Conservation (phyloP, 805 yeast species). For the Saturnispora saitoi region DNA sequence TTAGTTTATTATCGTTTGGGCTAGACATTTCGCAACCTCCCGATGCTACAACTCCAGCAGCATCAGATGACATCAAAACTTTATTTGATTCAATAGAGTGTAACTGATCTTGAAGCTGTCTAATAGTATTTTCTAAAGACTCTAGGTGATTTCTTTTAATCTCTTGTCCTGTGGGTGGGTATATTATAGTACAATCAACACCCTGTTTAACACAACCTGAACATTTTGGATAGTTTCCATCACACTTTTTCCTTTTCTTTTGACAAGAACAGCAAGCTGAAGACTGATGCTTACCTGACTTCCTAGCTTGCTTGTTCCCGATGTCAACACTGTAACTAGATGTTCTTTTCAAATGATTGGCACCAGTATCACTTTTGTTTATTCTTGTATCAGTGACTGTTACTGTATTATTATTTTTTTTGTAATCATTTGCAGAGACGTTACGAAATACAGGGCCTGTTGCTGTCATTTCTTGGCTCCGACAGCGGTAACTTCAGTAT, state of each 20-base stretch:
- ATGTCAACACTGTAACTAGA: neutral
- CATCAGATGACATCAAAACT: neutral
- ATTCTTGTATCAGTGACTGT: neutral
- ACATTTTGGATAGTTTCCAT: constrained; percentile 43
- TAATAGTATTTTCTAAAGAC: constrained; percentile 32
- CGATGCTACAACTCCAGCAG: neutral
- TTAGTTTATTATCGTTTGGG: constrained; percentile 13
- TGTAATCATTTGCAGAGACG: neutral
- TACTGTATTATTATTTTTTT: neutral
- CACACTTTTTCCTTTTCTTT: constrained; percentile 41
- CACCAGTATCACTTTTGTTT: too few relatives aligned
- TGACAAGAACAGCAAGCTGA: constrained; percentile 47
- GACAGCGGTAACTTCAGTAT: neutral
- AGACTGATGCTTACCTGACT: constrained; percentile 26
- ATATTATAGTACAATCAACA: constrained; percentile 38
- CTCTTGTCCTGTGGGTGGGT: constrained; percentile 39
- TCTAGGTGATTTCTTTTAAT: constrained; percentile 40
- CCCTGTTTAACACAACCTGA: constrained; percentile 33
- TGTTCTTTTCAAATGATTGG: neutral
- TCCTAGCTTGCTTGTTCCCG: neutral
- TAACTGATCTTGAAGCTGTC: constrained; percentile 2
- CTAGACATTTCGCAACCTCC: neutral
- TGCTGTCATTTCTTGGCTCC: neutral
- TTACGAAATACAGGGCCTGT: neutral
- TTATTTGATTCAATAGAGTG: neutral